Conservation (phyloP, 2,329 filamentous ascomycete species). For the Pseudogymnoascus sp. region DNA sequence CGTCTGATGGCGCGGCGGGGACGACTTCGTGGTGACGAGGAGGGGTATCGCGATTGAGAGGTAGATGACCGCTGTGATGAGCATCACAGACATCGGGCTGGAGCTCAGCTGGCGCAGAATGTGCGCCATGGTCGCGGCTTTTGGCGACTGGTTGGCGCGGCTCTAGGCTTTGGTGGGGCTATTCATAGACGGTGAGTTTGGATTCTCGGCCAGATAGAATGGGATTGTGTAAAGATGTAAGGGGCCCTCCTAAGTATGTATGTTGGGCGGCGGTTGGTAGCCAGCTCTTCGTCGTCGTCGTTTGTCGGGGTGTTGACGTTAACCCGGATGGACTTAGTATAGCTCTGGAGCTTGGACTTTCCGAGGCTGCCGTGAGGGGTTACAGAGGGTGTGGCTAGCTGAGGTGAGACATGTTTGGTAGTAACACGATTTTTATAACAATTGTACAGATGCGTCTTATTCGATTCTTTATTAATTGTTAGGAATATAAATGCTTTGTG, state of each 20-base stretch:
- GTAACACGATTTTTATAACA: neutral
- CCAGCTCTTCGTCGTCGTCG: neutral
- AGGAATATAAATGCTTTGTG: neutral
- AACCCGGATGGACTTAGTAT: neutral
- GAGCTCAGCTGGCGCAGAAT: conserved; percentile 48
- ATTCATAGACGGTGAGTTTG: neutral
- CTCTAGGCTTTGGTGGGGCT: neutral
- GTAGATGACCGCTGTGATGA: conserved; percentile 72
- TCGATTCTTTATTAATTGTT: neutral
- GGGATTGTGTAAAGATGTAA: neutral
- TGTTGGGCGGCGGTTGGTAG: neutral
- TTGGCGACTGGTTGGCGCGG: neutral
- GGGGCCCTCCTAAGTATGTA: neutral
- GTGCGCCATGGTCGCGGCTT: conserved; percentile 4
- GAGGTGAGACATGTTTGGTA: neutral
- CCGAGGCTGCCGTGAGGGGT: neutral
- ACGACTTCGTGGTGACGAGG: conserved; percentile 67
- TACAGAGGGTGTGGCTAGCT: neutral
- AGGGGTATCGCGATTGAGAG: conserved; percentile 68
- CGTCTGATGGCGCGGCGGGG: conserved; percentile 54
- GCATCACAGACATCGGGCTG: conserved; percentile 70
- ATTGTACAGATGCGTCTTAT: neutral
- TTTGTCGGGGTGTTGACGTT: neutral
- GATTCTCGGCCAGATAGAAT: neutral
- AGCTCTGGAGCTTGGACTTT: neutral